These are phyloP conservation scores for Phaeophleospora eucalypticola DNA, from an alignment of 2,329 filamentous ascomycete species.

Conservation along the genomic window DNA sequence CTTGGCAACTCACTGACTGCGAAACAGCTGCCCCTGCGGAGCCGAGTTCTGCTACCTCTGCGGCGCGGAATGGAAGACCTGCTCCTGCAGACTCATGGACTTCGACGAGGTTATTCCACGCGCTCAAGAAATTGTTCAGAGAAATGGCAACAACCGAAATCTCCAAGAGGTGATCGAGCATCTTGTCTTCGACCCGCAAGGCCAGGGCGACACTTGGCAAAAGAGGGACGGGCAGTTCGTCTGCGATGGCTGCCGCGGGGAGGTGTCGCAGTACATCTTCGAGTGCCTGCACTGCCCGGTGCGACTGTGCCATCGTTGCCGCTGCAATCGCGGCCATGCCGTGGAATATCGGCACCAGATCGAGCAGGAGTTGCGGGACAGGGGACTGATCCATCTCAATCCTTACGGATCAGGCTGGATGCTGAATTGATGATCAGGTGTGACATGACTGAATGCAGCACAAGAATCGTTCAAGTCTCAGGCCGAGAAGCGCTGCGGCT, in stretches of 20 bases:
- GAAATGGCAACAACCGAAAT: neutral
- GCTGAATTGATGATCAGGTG: no score
- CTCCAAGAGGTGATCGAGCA: neutral
- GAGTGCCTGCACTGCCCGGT: neutral
- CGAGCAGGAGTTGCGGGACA: neutral
- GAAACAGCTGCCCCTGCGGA: constrained; percentile 8
- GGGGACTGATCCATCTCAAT: neutral
- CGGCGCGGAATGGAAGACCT: constrained; percentile 3
- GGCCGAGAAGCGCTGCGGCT: no score
- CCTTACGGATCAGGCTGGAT: neutral
- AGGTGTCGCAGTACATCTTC: neutral
- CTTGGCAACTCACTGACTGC: neutral
- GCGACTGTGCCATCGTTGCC: constrained; percentile 3
- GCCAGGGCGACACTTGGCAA: neutral
- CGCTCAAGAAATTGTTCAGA: neutral
- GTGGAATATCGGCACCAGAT: neutral
- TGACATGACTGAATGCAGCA: no score
- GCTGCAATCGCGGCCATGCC: constrained; percentile 1
- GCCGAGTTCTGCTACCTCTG: constrained; percentile 16
- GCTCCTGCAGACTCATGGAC: constrained; percentile 7
- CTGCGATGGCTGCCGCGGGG: constrained; percentile 4
- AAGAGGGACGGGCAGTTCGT: neutral
- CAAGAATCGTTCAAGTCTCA: no score
- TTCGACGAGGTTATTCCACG: constrained; percentile 3
- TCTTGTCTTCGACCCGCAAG: neutral